Evolutionary conservation across 2,329 filamentous ascomycete species (phyloP).

Genomic region (Alternaria sp.): DNA sequence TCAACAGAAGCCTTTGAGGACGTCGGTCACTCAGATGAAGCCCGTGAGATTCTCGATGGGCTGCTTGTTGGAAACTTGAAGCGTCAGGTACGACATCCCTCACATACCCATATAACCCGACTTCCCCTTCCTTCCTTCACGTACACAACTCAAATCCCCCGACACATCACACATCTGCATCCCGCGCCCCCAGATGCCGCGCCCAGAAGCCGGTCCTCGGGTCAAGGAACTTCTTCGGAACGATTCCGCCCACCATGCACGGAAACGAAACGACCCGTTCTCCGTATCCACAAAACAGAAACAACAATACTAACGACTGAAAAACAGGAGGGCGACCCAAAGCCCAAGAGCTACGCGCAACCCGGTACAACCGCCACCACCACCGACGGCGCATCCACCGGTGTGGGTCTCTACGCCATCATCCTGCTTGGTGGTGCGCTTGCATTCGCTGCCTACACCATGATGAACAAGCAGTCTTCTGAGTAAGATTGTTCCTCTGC

Average conservation of each 20-base stretch:
- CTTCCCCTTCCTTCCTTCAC: neutral
- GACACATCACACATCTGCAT: too few relatives aligned
- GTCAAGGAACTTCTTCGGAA: conserved; percentile 21
- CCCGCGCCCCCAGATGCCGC: neutral
- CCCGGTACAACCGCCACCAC: conserved; percentile 57
- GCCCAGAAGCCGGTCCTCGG: neutral
- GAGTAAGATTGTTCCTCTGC: conserved; percentile 5
- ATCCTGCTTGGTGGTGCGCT: conserved; percentile 77
- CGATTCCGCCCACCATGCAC: conserved; percentile 19
- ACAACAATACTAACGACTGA: conserved; percentile 1
- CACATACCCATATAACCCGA: too few relatives aligned
- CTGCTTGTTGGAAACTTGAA: conserved; percentile 48
- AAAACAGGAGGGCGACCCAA: conserved; percentile 73
- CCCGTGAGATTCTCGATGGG: conserved; percentile 83
- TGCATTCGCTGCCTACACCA: conserved; percentile 85
- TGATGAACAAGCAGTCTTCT: conserved; percentile 67
- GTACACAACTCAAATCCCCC: neutral
- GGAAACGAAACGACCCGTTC: neutral
- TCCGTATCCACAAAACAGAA: neutral
- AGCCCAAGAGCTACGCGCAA: conserved; percentile 66
- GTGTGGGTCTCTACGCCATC: conserved; percentile 81
- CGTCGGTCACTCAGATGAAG: conserved; percentile 98
- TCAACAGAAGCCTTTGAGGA: conserved; percentile 98
- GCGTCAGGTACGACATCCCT: conserved; percentile 46
- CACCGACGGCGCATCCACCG: conserved; percentile 63